Base-by-base conservation (phyloP, 2,329 filamentous ascomycete genomes). In the Curvularia spicifera region DNA sequence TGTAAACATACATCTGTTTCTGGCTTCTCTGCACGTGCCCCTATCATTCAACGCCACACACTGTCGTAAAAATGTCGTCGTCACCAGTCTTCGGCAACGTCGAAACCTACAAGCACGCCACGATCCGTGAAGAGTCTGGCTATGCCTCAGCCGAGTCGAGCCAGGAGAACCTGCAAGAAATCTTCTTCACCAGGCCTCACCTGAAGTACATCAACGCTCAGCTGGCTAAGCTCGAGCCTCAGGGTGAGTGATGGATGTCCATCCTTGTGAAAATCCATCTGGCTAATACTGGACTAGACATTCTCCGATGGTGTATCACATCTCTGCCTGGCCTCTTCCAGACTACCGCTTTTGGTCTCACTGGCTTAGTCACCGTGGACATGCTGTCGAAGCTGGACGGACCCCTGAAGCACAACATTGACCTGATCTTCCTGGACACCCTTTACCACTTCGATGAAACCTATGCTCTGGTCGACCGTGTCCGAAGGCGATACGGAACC, bases 191-290 rank as follows among this genome's bases (percentile, higher is more conserved):
- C 66, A 90, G 90, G 76, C 86, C 89, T 63, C 94, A 99, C 78
- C 83, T 98, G 68, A 89, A 91, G 71, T 94, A 94, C 78, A 85
- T 99, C 76, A 99, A 99, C 83, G 81, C 87, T 64, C 92, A 96
- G 78, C 82, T 99, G 69, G 91, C 95, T 78, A 86, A 89, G 73
- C 90, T 98, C 78, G 87, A 93, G 74, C 91, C 95, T 61, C 84
- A 94, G 79, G 85, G 85, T 86, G 74, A 67, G 80, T 75, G 50
- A 24, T 28, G 4, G 40, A n/a, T 20, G n/a, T 44, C 5, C 6
- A 20, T 35, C 29, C 10, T 13, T 18, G 28, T 22, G 29, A 39
- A 33, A 29, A n/a, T 28, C 15, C 47, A 26, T 10, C 56, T 37
- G 65, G 59, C 78, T 76, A 64, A 76, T 59, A 43, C 52, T 10